Percentiles rank a stretch among this genome's conserved stretches.
Evolutionary conservation across 176 grass and related monocot species (phyloP).

Genomic region (Carex kokanica): DNA sequence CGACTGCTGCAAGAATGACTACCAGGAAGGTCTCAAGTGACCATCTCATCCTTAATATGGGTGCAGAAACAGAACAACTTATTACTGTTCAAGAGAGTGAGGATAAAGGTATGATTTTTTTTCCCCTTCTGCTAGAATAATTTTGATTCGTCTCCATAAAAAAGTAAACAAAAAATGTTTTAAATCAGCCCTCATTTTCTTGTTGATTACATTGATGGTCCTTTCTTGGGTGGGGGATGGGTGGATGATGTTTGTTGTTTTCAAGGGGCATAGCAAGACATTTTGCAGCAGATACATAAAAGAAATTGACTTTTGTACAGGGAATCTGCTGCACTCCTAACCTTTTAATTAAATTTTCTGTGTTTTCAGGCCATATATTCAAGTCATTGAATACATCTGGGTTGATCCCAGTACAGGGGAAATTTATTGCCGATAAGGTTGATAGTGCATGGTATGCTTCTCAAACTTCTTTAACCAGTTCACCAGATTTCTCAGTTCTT

Average conservation of each 20-base stretch:
- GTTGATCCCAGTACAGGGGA: constrained; percentile 83
- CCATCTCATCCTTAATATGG: constrained; percentile 89
- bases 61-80: constrained; percentile 62
- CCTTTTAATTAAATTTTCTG: constrained; percentile 27
- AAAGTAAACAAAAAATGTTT: background rate
- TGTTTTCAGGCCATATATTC: constrained; percentile 73
- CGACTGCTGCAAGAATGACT: constrained; percentile 46
- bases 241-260: background rate
- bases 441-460: constrained; percentile 78
- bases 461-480: background rate
- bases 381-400: constrained; percentile 86
- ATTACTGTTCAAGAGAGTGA: constrained; percentile 63
- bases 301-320: background rate
- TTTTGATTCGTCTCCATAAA: background rate
- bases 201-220: background rate
- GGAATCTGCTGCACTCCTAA: background rate
- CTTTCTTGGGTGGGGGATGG: background rate
- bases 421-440: constrained; percentile 82
- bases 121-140: background rate
- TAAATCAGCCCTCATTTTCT: background rate
- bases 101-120: constrained; percentile 62
- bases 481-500: constrained; percentile 10
- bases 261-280: background rate
- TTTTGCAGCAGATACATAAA: background rate
- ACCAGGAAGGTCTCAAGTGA: constrained; percentile 82